Evolutionary conservation across 2,329 filamentous ascomycete species (phyloP).

Genomic region (Botrytis deweyae): DNA sequence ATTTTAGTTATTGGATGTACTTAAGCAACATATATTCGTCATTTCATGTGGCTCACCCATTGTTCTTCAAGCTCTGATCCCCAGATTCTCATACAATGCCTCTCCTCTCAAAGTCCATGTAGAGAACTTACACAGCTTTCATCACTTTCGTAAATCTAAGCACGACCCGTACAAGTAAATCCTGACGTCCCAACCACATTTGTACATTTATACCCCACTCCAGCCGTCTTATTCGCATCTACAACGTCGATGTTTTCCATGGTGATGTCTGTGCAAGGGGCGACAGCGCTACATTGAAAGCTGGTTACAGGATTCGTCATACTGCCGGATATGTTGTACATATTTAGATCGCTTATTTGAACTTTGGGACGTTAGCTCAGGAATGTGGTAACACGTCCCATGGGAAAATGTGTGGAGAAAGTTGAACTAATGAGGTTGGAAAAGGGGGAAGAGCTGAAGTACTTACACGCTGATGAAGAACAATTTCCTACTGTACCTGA

Average conservation of each 20-base stretch:
- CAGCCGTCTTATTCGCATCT: conserved; percentile 1
- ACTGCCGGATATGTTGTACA: conserved; percentile 13
- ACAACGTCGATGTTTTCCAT: conserved; percentile 8
- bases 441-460: background rate
- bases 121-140: background rate
- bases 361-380: background rate
- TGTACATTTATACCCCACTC: conserved; percentile 10
- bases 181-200: conserved; percentile 11
- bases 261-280: conserved; percentile 7
- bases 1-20: background rate
- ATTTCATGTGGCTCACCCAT: rapidly evolving
- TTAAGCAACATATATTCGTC: background rate
- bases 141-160: background rate
- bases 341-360: background rate
- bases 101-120: background rate
- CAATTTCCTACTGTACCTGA: conserved; percentile 42
- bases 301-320: conserved; percentile 11
- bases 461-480: conserved; percentile 37
- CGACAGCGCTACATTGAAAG: conserved; percentile 14
- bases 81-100: background rate
- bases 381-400: background rate
- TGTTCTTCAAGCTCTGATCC: background rate
- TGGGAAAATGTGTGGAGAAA: background rate
- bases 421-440: background rate
- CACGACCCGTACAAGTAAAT: conserved; percentile 1